Conservation (phyloP, 2,329 filamentous ascomycete species). For the Aspergillus sp. region DNA sequence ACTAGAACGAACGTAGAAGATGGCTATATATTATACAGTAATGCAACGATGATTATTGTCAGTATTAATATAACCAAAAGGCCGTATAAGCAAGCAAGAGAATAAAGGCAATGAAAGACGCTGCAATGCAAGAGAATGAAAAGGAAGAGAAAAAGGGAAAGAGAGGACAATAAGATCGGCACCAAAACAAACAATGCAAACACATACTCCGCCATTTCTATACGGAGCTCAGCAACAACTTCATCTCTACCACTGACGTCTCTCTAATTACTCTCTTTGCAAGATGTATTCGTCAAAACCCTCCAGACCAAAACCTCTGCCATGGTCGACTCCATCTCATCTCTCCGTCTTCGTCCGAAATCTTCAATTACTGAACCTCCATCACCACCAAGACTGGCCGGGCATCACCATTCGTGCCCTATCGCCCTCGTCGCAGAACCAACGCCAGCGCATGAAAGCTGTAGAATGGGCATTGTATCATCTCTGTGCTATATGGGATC, state of each 20-base stretch:
- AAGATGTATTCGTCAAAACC: constrained; percentile 13
- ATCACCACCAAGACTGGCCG: constrained; percentile 72
- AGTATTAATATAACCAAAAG: not conserved
- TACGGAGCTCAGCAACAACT: constrained; percentile 1
- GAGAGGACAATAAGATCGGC: not conserved
- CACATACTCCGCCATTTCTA: constrained; percentile 20
- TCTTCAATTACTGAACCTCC: constrained; percentile 72
- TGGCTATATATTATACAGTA: not conserved
- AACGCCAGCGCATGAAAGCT: constrained; percentile 73
- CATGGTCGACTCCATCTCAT: constrained; percentile 44
- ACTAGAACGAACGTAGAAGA: not conserved
- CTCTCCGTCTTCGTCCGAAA: constrained; percentile 71
- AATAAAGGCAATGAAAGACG: constrained; percentile 3
- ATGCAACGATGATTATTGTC: not conserved
- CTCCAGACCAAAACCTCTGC: constrained; percentile 23
- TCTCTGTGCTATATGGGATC: constrained; percentile 78
- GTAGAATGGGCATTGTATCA: constrained; percentile 90
- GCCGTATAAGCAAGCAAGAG: not conserved
- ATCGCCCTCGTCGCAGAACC: constrained; percentile 61
- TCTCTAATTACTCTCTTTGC: not conserved
- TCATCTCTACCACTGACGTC: not conserved
- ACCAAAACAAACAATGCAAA: constrained; percentile 20
- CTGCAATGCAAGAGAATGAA: not conserved
- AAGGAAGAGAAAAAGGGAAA: not conserved
- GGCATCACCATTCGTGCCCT: constrained; percentile 65